Base-by-base conservation (phyloP, 495 filamentous ascomycete species). In the Barbatosphaeria neglecta region DNA sequence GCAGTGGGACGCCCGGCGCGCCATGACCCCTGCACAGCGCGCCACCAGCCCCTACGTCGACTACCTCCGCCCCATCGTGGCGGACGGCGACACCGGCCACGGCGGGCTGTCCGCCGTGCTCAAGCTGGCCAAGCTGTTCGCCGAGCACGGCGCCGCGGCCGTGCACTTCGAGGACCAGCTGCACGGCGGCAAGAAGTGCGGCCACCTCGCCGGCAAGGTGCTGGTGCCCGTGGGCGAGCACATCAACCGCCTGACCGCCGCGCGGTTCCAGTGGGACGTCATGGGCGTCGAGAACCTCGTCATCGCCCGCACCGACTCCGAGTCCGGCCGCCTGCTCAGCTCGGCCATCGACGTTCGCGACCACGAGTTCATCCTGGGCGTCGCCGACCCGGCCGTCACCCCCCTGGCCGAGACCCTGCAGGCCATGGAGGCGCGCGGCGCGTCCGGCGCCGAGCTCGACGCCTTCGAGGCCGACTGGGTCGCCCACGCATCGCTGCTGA, bases 111-210 rank as follows among this genome's bases (percentile, higher is more conserved):
- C 86, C 6, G 84, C 92, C 3, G 92, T 98, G 6, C 73, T 96
- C 57, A 98, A 98, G 71, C 79, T 98, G 17, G 89, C 92, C 22
- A 98, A 97, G 67, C 78, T 98, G 11, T 98, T 98, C 54, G 92
- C 93, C n/a, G 92, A 98, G 65, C 93, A 94, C 53, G 92, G 92
- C 37, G 92, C 93, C 0, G 92, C 92, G 2, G 92, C 84, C 8
- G 93, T 98, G 2, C 92, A 98, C 61, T 93, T 98, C 55, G 92
- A 98, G 63, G 92, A 98, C 57, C 93, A 98, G 58, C 73, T 96
- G 44, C 92, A 98, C 60, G 92, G 92, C 20, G 92, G 92, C 33
- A 98, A 98, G 75, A 98, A 97, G 66, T 98, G 92, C 59, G 92
- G 92, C 16, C 92, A 98, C 69, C 74, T 98, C 48, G 90, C 92